Evolutionary conservation across 345 rosid genomes (phyloP), one percentile per base, ranked within the genome.

Genomic region (Syzygium aromaticum): DNA sequence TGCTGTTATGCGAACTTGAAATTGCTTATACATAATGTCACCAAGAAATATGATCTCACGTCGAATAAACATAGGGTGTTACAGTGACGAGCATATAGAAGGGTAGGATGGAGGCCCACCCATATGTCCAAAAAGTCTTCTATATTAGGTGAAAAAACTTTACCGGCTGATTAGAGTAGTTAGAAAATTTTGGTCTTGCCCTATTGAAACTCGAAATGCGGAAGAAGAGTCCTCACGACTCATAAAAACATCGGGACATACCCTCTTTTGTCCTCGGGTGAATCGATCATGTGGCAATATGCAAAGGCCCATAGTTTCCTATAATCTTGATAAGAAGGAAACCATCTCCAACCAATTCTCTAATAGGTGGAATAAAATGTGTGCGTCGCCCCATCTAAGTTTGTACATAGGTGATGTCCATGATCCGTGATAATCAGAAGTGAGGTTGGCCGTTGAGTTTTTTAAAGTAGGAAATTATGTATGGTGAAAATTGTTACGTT

Each of bases 191-290:
- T 15, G 19, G 19, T 52, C 54, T 15, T 3, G 8, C 22, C 19
- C 7, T 28, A 14, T 63, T 15, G 13, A n/a, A 63, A 63, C 21
- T 63, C 5, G 1, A 63, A 30, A 63, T 1, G 28, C 11, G 3
- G 0, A 63, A 28, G 10, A 63, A 14, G 28, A 63, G 77, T 14
- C 10, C 0, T 21, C 77, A 14, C 1, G 16, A 7, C 21, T 63
- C 38, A 28, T n/a, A 6, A 63, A 63, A 63, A 63, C 5, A 28
- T 0, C 14, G 38, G 3, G 77, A 3, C 19, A 7, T 28, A 63
- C 0, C 11, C 77, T 63, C 21, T 63, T 63, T 28, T 28, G 40
- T 30, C 77, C 21, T 28, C 17, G 4, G 77, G 7, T 63, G 21
- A 63, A 63, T 28, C 40, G 7, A 28, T 28, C 77, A 63, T 3